These are phyloP conservation scores for Chrysanthemum seticuspe DNA, from an alignment of 129 eudicot genomes.

Conservation along the genomic window DNA sequence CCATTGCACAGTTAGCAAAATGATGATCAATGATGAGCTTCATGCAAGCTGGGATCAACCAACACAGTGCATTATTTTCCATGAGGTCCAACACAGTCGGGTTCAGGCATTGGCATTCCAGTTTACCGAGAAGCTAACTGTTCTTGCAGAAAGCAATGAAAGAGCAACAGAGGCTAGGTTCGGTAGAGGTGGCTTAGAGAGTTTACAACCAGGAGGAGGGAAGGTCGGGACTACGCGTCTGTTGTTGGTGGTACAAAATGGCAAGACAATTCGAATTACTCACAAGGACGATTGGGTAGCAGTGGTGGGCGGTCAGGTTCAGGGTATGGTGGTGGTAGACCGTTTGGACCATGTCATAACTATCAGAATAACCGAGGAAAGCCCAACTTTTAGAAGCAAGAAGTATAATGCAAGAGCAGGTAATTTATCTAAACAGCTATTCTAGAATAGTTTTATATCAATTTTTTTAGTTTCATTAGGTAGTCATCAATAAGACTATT, in stretches of 20 bases:
- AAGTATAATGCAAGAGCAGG: too few species aligned
- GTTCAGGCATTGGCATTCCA: constrained; percentile 75
- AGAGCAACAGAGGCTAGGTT: constrained; percentile 55
- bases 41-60: constrained; percentile 84
- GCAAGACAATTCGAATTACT: constrained; percentile 47
- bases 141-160: constrained; percentile 74
- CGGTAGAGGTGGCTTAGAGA: constrained; percentile 69
- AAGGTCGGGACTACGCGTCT: constrained; percentile 70
- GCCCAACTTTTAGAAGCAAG: too few species aligned
- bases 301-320: constrained; percentile 24
- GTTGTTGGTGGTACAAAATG: constrained; percentile 49
- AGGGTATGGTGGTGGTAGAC: constrained; percentile 46
- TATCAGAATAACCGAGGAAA: constrained; percentile 39
- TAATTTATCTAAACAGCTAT: too few species aligned
- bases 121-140: constrained; percentile 59
- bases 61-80: constrained; percentile 61
- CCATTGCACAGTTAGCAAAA: constrained; percentile 64
- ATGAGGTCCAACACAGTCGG: constrained; percentile 66
- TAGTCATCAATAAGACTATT: too few species aligned
- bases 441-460: too few species aligned
- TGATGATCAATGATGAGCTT: constrained; percentile 88
- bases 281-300: constrained; percentile 44
- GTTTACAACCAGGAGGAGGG: constrained; percentile 51
- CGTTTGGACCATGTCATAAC: constrained; percentile 35
- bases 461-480: too few species aligned